Conservation (phyloP, 208 protist species). For the Dictyostelium gargantuum region DNA sequence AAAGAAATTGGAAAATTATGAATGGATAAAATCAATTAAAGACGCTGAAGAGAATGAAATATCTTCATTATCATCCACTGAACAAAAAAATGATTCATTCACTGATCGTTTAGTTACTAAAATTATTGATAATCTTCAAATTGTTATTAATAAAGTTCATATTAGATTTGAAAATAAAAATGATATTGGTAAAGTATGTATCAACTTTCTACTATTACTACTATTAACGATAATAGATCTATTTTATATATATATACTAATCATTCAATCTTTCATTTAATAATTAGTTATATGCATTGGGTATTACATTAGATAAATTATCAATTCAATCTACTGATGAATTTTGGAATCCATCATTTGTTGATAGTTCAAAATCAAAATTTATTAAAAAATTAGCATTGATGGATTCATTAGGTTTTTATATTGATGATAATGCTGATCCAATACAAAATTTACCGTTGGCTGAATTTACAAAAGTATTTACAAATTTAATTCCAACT, state of each 20-base stretch:
- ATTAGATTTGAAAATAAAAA: slow-evolving; percentile 67
- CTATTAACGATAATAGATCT: neutral
- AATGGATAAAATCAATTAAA: slow-evolving; percentile 56
- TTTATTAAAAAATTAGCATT: slow-evolving; percentile 40
- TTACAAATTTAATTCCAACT: slow-evolving; percentile 22
- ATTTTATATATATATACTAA: neutral
- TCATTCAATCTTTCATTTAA: neutral
- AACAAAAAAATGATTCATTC: slow-evolving; percentile 17
- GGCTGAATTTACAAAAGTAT: slow-evolving; percentile 25
- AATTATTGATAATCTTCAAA: slow-evolving; percentile 72
- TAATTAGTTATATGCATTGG: slow-evolving; percentile 11
- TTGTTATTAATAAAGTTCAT: slow-evolving; percentile 62
- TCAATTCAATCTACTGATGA: slow-evolving; percentile 60
- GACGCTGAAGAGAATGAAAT: neutral
- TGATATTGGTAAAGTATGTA: slow-evolving; percentile 43
- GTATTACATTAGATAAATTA: slow-evolving; percentile 49
- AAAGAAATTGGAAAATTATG: slow-evolving; percentile 48
- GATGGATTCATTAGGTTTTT: slow-evolving; percentile 51
- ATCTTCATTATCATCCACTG: neutral
- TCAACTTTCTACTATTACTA: too few relatives aligned
- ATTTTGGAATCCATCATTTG: slow-evolving; percentile 45
- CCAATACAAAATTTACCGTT: neutral
- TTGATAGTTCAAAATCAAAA: slow-evolving; percentile 35
- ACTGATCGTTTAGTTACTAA: slow-evolving; percentile 48
- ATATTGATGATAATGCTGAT: slow-evolving; percentile 34